A percentile compares a stretch with the other conserved stretches of the same genome.
Conservation (phyloP, 805 yeast genomes). For the Wickerhamomyces chambardii region DNA sequence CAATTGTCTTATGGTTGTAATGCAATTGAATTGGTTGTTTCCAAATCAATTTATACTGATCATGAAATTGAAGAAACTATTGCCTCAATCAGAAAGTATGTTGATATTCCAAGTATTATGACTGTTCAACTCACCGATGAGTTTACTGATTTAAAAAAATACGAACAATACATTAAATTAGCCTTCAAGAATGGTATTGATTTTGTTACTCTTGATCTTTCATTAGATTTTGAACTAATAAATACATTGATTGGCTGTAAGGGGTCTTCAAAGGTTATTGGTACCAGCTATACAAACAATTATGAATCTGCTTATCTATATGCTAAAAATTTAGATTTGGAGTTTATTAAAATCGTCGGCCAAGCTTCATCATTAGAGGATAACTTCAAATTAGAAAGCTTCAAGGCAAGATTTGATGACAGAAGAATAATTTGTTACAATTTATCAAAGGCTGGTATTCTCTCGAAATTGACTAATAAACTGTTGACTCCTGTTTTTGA, state of each 20-base stretch:
- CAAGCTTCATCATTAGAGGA: constrained; percentile 56
- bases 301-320: neutral
- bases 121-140: constrained; percentile 73
- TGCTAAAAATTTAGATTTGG: constrained; percentile 58
- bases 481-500: constrained; percentile 80
- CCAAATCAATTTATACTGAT: constrained; percentile 28
- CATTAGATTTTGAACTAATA: constrained; percentile 49
- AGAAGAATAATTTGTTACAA: constrained; percentile 78
- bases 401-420: constrained; percentile 44
- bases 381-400: constrained; percentile 62
- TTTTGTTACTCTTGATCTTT: constrained; percentile 71
- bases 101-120: constrained; percentile 68
- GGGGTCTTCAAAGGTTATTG: constrained; percentile 64
- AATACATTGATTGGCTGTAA: constrained; percentile 41
- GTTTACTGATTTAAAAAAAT: constrained; percentile 38
- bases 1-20: constrained; percentile 58
- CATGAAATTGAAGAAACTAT: constrained; percentile 67
- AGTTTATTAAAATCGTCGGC: constrained; percentile 79
- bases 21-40: constrained; percentile 81
- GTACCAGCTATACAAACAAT: constrained; percentile 52
- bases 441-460: constrained; percentile 66
- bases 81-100: constrained; percentile 54
- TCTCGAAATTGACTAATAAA: constrained; percentile 70
- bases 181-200: constrained; percentile 77
- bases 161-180: constrained; percentile 42